These are phyloP conservation scores for Suillus luteus DNA, from an alignment of 768 basidiomycete genomes.

Conservation along the genomic window DNA sequence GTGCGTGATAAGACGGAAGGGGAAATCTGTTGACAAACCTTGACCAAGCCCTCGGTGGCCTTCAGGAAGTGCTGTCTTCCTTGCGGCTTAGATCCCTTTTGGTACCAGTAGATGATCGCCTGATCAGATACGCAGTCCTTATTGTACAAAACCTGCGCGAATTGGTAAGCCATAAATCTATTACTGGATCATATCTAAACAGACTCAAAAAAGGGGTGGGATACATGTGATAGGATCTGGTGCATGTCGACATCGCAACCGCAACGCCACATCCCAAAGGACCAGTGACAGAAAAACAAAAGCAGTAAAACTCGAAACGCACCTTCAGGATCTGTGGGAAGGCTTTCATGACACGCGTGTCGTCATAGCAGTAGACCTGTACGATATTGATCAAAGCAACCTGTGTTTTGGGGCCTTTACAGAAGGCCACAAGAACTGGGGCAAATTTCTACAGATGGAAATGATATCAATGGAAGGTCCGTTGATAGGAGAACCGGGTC, in stretches of 20 bases:
- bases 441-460: slow-evolving; percentile 64
- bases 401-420: slow-evolving; percentile 83
- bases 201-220: neutral
- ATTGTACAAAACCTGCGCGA: slow-evolving; percentile 85
- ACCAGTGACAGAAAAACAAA: neutral
- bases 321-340: slow-evolving; percentile 96
- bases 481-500: neutral
- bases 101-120: slow-evolving; percentile 97
- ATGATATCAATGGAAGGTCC: neutral
- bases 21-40: slow-evolving; percentile 48
- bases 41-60: slow-evolving; percentile 83
- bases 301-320: slow-evolving; percentile 8
- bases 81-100: slow-evolving; percentile 95
- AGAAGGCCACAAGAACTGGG: slow-evolving; percentile 88
- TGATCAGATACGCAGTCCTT: slow-evolving; percentile 94
- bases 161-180: slow-evolving; percentile 16
- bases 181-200: neutral
- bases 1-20: slow-evolving; percentile 6
- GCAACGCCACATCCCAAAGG: slow-evolving; percentile 4
- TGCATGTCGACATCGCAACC: neutral
- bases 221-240: neutral
- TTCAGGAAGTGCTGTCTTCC: slow-evolving; percentile 96
- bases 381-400: slow-evolving; percentile 94
- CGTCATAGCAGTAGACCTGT: slow-evolving; percentile 95
- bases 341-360: slow-evolving; percentile 91